These are phyloP conservation scores for Pythium utonaiense DNA, from an alignment of 352 stramenopile genomes.

Conservation along the genomic window DNA sequence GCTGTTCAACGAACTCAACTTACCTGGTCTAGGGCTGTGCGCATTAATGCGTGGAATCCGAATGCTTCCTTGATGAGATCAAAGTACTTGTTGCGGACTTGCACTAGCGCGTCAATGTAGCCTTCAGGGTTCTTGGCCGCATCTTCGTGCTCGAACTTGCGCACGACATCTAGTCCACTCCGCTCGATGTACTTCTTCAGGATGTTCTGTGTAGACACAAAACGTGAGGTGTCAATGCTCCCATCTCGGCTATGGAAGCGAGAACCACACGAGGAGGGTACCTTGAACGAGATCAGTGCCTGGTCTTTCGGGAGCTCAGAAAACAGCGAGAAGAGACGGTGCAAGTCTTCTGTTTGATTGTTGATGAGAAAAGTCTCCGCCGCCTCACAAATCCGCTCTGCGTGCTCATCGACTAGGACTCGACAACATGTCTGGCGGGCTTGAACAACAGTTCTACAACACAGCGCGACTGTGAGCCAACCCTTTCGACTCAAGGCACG, in stretches of 20 bases:
- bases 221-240: too few species aligned
- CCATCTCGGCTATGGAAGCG: too few species aligned
- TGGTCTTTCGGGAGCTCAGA: constrained; percentile 79
- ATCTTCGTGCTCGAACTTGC: constrained; percentile 78
- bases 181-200: constrained; percentile 84
- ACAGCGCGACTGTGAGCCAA: too few species aligned
- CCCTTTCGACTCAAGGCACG: background rate
- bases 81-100: constrained; percentile 81
- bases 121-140: constrained; percentile 76
- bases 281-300: constrained; percentile 79
- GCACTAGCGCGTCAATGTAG: constrained; percentile 82
- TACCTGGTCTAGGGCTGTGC: constrained; percentile 79
- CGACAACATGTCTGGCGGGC: constrained; percentile 73
- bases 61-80: constrained; percentile 85
- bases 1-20: constrained; percentile 8
- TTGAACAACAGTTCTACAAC: constrained; percentile 77
- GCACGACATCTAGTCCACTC: constrained; percentile 71
- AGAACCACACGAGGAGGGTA: too few species aligned
- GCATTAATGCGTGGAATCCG: constrained; percentile 77
- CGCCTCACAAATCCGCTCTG: constrained; percentile 78
- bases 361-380: constrained; percentile 71
- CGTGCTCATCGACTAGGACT: constrained; percentile 76
- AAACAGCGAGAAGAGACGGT: constrained; percentile 77
- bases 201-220: constrained; percentile 51
- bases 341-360: constrained; percentile 77